These are phyloP conservation scores for Rhodomyrtus tomentosa DNA, from an alignment of 345 rosid genomes.

Conservation along the genomic window DNA sequence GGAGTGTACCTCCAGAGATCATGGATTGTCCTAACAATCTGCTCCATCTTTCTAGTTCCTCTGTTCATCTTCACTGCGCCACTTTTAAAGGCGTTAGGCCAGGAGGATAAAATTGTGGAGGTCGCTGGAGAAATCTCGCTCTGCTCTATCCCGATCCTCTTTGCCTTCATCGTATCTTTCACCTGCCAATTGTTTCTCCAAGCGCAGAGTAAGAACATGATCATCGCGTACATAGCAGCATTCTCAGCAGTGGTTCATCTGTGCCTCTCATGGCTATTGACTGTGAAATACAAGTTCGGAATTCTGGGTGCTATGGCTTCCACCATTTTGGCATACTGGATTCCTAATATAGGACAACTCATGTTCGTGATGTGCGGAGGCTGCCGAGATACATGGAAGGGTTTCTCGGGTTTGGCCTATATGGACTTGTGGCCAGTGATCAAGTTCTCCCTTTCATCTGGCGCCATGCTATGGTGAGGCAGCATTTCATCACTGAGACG, in stretches of 20 bases:
- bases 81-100: slow-evolving; percentile 42
- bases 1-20: slow-evolving; percentile 82
- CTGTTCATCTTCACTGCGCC: slow-evolving; percentile 38
- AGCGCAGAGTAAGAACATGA: slow-evolving; percentile 68
- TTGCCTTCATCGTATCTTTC: slow-evolving; percentile 28
- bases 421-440: slow-evolving; percentile 56
- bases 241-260: slow-evolving; percentile 30
- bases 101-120: slow-evolving; percentile 30
- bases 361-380: slow-evolving; percentile 45
- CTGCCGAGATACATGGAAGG: slow-evolving; percentile 64
- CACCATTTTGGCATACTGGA: slow-evolving; percentile 56
- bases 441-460: slow-evolving; percentile 64
- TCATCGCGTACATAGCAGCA: slow-evolving; percentile 57
- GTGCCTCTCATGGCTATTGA: slow-evolving; percentile 55
- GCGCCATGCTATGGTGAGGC: slow-evolving; percentile 66
- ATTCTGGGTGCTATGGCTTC: slow-evolving; percentile 54
- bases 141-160: slow-evolving; percentile 42
- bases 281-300: slow-evolving; percentile 39
- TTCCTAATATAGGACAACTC: slow-evolving; percentile 66
- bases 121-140: slow-evolving; percentile 31
- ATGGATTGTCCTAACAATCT: slow-evolving; percentile 41
- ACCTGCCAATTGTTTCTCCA: slow-evolving; percentile 83
- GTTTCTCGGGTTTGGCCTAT: slow-evolving; percentile 44
- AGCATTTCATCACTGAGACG: background rate
- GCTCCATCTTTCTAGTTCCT: slow-evolving; percentile 38